Evolutionary conservation across 2,329 filamentous ascomycete species (phyloP).

Genomic region (Sporothrix protearum): DNA sequence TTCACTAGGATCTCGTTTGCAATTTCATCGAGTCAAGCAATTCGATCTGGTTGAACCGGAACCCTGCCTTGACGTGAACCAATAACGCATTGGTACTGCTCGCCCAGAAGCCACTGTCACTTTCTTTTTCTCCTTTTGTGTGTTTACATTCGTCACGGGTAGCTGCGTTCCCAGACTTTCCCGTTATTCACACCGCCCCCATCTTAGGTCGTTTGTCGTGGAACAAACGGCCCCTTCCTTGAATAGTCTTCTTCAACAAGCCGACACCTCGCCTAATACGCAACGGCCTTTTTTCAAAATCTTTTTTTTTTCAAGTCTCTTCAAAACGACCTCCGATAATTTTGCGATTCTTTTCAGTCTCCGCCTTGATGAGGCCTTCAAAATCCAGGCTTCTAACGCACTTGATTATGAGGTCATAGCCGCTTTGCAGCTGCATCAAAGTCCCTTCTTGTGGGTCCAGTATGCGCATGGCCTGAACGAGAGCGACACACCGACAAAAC

Average conservation of each 20-base stretch:
- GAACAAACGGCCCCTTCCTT: neutral
- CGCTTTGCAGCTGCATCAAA: neutral
- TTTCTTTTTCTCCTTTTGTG: neutral
- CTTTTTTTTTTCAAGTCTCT: neutral
- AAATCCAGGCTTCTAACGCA: neutral
- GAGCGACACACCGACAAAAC: neutral
- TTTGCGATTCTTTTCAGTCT: neutral
- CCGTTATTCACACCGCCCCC: constrained; percentile 23
- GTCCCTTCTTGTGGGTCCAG: neutral
- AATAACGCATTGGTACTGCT: constrained; percentile 13
- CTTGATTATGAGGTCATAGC: neutral
- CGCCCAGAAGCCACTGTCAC: neutral
- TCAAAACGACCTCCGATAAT: neutral
- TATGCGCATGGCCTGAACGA: neutral
- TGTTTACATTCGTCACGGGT: neutral
- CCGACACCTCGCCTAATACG: no score
- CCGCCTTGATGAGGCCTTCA: neutral
- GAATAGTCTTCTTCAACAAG: neutral
- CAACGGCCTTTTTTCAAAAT: no score
- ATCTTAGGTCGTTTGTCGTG: constrained; percentile 19
- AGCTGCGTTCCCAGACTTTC: neutral
- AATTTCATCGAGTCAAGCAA: neutral
- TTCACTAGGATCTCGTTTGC: neutral
- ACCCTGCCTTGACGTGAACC: neutral
- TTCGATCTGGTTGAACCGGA: neutral